phyloP scores from a whole-genome alignment of 2,329 filamentous ascomycete species.

The Fusarium pininemorale region DNA sequence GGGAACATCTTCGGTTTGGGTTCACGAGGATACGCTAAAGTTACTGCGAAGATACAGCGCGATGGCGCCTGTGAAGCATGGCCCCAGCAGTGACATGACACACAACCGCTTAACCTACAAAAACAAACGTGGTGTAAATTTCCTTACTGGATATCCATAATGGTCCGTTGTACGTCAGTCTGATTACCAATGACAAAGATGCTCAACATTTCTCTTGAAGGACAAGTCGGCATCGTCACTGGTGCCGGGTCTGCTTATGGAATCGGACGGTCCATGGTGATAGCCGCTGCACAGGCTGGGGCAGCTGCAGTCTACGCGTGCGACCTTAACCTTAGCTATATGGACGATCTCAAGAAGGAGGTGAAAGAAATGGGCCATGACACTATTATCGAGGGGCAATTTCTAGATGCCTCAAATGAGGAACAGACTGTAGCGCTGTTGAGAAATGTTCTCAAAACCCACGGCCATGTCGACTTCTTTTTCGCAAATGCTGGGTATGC shows the following conservation, averaged over 20 bases:
- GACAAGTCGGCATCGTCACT: conserved; percentile 39
- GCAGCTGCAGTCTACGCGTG: conserved; percentile 31
- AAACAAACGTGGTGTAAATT: not conserved
- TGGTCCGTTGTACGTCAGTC: not conserved
- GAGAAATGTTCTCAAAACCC: not conserved
- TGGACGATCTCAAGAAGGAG: not conserved
- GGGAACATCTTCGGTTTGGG: not conserved
- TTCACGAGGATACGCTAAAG: not conserved
- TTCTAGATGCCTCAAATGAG: not conserved
- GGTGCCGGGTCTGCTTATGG: conserved; percentile 42
- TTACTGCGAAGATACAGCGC: not conserved
- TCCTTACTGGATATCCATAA: not conserved
- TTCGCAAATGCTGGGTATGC: conserved; percentile 35
- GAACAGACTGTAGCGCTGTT: not conserved
- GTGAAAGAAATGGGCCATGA: not conserved
- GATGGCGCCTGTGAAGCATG: not conserved
- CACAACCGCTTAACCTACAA: not conserved
- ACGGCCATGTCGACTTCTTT: conserved; percentile 34
- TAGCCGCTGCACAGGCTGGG: conserved; percentile 27
- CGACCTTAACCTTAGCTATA: conserved; percentile 22
- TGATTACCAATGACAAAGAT: not conserved
- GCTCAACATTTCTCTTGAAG: not conserved
- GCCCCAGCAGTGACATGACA: not conserved
- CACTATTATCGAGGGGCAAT: not conserved
- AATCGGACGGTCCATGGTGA: conserved; percentile 39